Conservation (phyloP, 1,139 yeast species). For the Diutina siamensis region DNA sequence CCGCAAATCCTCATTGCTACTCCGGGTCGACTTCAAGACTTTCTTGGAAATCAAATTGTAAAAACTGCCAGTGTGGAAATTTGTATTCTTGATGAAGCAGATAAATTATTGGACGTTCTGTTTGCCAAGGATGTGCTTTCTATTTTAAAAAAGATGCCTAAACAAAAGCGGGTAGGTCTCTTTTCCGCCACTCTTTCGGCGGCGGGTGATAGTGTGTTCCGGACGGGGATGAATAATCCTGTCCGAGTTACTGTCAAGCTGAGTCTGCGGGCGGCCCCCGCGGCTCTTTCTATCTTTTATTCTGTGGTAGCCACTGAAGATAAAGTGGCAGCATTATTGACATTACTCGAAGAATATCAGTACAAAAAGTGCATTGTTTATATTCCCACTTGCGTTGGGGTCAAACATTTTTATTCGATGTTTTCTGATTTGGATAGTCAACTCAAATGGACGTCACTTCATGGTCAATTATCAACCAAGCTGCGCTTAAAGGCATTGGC, state of each 20-base stretch:
- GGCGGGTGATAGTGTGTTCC: conserved; percentile 59
- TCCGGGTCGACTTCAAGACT: conserved; percentile 81
- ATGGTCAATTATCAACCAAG: conserved; percentile 72
- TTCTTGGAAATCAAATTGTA: conserved; percentile 40
- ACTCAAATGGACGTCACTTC: conserved; percentile 43
- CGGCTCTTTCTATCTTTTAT: conserved; percentile 53
- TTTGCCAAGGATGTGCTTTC: conserved; percentile 59
- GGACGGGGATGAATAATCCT: conserved; percentile 83
- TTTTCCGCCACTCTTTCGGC: conserved; percentile 85
- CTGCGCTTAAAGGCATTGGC: conserved; percentile 64
- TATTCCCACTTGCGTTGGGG: conserved; percentile 82
- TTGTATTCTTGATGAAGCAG: conserved; percentile 87
- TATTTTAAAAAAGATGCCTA: conserved; percentile 61
- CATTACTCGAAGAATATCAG: conserved; percentile 39
- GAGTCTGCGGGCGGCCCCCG: conserved; percentile 37
- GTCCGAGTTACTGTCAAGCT: conserved; percentile 70
- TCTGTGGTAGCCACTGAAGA: conserved; percentile 46
- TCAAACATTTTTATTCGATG: conserved; percentile 59
- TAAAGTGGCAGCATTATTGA: conserved; percentile 49
- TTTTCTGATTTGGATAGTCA: conserved; percentile 20
- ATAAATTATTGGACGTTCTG: conserved; percentile 69
- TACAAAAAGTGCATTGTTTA: conserved; percentile 76
- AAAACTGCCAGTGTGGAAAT: conserved; percentile 56
- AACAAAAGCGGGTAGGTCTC: conserved; percentile 86
- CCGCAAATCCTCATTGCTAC: conserved; percentile 84